These are phyloP conservation scores for Paracoccidioides lutzii DNA, from an alignment of 2,329 filamentous ascomycete genomes.

Conservation along the genomic window DNA sequence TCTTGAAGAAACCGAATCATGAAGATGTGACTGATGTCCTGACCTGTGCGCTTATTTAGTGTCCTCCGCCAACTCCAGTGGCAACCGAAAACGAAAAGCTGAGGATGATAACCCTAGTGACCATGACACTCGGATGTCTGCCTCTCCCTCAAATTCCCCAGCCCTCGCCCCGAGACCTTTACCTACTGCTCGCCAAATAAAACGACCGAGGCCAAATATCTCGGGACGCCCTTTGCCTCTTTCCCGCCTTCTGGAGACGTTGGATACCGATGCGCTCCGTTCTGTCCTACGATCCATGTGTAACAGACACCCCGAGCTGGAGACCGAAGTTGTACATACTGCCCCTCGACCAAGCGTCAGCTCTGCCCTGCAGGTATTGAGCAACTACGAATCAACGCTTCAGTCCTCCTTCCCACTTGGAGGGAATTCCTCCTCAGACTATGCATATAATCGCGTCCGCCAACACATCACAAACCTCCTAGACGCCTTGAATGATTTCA, in stretches of 20 bases:
- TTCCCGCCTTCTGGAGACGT: conserved; percentile 78
- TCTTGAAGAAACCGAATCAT: not conserved
- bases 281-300: conserved; percentile 82
- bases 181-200: conserved; percentile 53
- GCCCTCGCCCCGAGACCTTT: conserved; percentile 58
- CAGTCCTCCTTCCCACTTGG: conserved; percentile 72
- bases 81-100: conserved; percentile 71
- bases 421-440: conserved; percentile 74
- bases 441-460: conserved; percentile 86
- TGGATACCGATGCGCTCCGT: conserved; percentile 73
- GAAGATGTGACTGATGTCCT: not conserved
- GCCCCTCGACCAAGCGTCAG: conserved; percentile 78
- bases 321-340: conserved; percentile 66
- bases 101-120: conserved; percentile 49
- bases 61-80: conserved; percentile 28
- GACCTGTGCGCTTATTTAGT: conserved; percentile 14
- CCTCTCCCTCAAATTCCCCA: conserved; percentile 74
- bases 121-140: conserved; percentile 72
- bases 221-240: conserved; percentile 53
- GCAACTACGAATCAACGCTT: conserved; percentile 67
- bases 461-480: conserved; percentile 67
- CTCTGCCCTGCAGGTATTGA: conserved; percentile 66
- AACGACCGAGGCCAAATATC: conserved; percentile 55
- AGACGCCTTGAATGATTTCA: conserved; percentile 86
- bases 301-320: conserved; percentile 74